A percentile compares a stretch with the other conserved stretches of the same genome.
Conservation (phyloP, 805 yeast species). For the Myxozyma nipponensis region DNA sequence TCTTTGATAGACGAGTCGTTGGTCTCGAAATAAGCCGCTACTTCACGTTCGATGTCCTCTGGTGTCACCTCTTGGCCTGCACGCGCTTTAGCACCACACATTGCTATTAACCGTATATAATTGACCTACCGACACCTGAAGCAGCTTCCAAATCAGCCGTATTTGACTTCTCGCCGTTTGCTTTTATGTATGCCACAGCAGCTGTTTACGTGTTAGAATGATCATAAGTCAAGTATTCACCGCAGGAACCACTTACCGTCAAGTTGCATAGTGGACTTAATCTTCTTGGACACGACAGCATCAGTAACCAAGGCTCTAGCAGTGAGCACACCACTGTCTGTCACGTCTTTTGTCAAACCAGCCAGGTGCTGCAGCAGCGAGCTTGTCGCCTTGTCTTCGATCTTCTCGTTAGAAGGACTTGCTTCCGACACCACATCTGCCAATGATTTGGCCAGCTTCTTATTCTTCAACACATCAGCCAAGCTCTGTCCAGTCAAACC, state of each 20-base stretch:
- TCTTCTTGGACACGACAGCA: constrained; percentile 60
- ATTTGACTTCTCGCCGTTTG: constrained; percentile 44
- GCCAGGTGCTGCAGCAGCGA: constrained; percentile 67
- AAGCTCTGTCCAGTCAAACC: constrained; percentile 44
- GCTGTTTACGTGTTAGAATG: constrained; percentile 4
- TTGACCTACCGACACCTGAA: constrained; percentile 54
- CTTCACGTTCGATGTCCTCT: constrained; percentile 57
- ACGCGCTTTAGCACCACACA: neutral
- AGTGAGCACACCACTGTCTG: constrained; percentile 39
- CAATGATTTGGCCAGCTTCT: constrained; percentile 73
- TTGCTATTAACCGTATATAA: neutral
- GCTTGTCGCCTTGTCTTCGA: constrained; percentile 53
- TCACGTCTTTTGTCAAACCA: constrained; percentile 28
- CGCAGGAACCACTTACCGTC: constrained; percentile 40
- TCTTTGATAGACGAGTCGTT: constrained; percentile 57
- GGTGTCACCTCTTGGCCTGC: constrained; percentile 64
- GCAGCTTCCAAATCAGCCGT: constrained; percentile 53
- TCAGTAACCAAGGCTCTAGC: constrained; percentile 52
- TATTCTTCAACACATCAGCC: constrained; percentile 78
- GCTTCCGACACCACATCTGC: constrained; percentile 53
- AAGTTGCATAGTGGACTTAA: constrained; percentile 69
- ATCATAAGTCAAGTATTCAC: too few relatives aligned
- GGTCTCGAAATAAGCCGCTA: constrained; percentile 55
- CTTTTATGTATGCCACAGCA: constrained; percentile 58
- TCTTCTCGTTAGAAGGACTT: constrained; percentile 36